Base-by-base conservation (phyloP, 768 basidiomycete genomes). In the Lyophyllum decastes region DNA sequence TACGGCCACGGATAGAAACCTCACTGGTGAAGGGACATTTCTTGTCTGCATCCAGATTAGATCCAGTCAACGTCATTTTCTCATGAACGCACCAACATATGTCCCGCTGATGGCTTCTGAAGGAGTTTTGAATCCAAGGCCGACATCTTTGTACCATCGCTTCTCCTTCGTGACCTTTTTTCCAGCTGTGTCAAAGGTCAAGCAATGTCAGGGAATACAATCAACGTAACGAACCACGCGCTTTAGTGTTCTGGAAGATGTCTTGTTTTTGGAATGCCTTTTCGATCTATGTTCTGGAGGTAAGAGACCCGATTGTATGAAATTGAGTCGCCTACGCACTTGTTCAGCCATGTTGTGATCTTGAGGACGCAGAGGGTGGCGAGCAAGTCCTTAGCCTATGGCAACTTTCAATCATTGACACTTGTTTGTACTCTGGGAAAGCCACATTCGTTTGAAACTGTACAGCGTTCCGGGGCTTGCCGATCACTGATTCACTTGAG, bases 81-180 rank as follows among this genome's bases (percentile, higher is more conserved):
- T 56, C 33, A 16, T 30, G 57, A 44, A 25, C 93, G 61, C 73
- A 95, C 93, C 94, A 70, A 97, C 90, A 81, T 98, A 99, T 64
- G 93, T 91, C 70, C 95, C 97, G 55, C 84, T 93, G 72, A 98
- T 93, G 54, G 97, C 97, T 68, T 98, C 95, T 62, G 87, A 68
- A 47, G 97, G 97, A 26, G 95, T 98, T 85, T 98, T 95, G 81
- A 92, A 97, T 46, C 94, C 94, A 58, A 98, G 81, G 68, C 95
- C 95, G 69, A 97, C 91, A 78, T 98, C 94, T 86, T 98, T 98
- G 81, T 92, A 97, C 96, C 97, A 99, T 74, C 97, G 83, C 85
- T 90, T 97, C 64, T 94, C 90, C 84, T 89, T 97, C 66, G 94
- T 94, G 65, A 95, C 82, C 82, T 96, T 96, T 84, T 94, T 94